Conservation (phyloP, 2,329 filamentous ascomycete genomes). For the Nemania sp. region DNA sequence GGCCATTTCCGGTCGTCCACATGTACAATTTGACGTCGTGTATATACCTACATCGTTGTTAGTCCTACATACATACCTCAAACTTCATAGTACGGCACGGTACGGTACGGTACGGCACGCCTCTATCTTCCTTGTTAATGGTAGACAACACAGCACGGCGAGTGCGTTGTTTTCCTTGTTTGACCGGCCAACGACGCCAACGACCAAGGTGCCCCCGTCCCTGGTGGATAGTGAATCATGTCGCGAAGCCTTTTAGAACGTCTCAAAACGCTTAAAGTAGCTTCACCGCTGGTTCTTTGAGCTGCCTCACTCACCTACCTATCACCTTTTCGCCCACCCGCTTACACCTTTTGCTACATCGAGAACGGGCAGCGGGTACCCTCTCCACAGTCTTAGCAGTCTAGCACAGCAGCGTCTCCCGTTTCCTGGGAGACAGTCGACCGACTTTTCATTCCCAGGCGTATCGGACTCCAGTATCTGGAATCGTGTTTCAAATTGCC, state of each 20-base stretch:
- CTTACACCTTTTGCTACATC: slow-evolving; percentile 36
- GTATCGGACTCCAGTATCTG: slow-evolving; percentile 26
- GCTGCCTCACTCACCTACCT: slow-evolving; percentile 30
- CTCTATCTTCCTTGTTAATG: slow-evolving; percentile 1
- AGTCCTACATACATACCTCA: slow-evolving; percentile 7
- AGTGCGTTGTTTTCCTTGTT: slow-evolving; percentile 34
- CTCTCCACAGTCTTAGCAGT: slow-evolving; percentile 8
- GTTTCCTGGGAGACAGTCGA: slow-evolving; percentile 43
- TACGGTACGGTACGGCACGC: background rate
- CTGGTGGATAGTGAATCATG: slow-evolving; percentile 11
- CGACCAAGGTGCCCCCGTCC: slow-evolving; percentile 12
- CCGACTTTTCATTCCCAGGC: slow-evolving; percentile 41
- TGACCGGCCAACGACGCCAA: slow-evolving; percentile 37
- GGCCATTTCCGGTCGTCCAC: slow-evolving; percentile 10
- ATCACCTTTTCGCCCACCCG: slow-evolving; percentile 11
- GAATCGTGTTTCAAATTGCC: slow-evolving; percentile 27
- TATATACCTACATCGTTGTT: background rate
- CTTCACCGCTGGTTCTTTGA: slow-evolving; percentile 41
- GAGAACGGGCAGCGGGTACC: slow-evolving; percentile 35
- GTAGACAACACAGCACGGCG: slow-evolving; percentile 22
- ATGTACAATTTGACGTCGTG: background rate
- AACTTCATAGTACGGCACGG: background rate
- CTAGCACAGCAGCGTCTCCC: slow-evolving; percentile 33
- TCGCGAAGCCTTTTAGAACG: slow-evolving; percentile 21
- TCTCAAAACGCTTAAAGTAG: slow-evolving; percentile 29